Conservation (phyloP, 1,284 basidiomycete species). For the Cryptococcus sp. region DNA sequence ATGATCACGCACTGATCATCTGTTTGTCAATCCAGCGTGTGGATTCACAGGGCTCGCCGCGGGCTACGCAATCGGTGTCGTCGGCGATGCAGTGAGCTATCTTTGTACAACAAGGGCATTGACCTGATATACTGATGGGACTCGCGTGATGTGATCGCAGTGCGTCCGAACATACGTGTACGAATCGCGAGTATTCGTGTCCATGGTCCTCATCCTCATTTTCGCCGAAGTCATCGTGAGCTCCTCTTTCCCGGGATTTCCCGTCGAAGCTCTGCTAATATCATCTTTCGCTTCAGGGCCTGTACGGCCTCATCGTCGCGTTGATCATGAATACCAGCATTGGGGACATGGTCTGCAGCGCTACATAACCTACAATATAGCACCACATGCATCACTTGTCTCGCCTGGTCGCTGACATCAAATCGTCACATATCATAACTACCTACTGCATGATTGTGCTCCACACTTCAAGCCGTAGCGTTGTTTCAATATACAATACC, state of each 20-base stretch:
- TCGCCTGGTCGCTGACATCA: not conserved
- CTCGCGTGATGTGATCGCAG: constrained; percentile 27
- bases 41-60: constrained; percentile 93
- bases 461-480: no score
- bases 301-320: constrained; percentile 61
- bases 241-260: not conserved
- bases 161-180: constrained; percentile 59
- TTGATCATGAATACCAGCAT: constrained; percentile 58
- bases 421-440: no score
- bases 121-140: constrained; percentile 1
- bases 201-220: constrained; percentile 62
- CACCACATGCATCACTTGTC: not conserved
- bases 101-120: no score
- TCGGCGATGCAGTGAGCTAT: constrained; percentile 81
- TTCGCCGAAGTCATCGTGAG: constrained; percentile 54
- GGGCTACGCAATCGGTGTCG: constrained; percentile 94
- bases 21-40: constrained; percentile 58
- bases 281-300: constrained; percentile 38
- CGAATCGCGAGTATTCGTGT: constrained; percentile 70
- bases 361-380: constrained; percentile 1
- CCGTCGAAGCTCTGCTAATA: not conserved
- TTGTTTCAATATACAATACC: no score
- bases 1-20: constrained; percentile 1
- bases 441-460: no score
- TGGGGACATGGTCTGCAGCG: constrained; percentile 37